A percentile compares a stretch with the other conserved stretches of the same genome.
Evolutionary conservation across 2,329 filamentous ascomycete genomes (phyloP).

Genomic region (Leptographium wingfieldii): DNA sequence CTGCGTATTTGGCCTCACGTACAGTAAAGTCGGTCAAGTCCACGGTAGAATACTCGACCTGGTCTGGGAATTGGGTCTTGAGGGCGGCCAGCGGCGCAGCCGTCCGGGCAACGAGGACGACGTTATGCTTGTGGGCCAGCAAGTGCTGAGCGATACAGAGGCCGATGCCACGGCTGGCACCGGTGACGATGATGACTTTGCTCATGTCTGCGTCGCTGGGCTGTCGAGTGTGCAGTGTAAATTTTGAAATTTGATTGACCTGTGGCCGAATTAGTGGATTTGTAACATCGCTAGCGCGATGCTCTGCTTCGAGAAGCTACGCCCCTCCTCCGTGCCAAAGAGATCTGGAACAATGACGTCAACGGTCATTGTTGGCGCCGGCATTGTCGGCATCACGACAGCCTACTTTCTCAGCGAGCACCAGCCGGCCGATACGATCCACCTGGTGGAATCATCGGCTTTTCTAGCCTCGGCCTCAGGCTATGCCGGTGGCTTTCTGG

Average conservation of each 20-base stretch:
- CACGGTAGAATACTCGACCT: conserved; percentile 42
- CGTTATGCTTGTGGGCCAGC: conserved; percentile 40
- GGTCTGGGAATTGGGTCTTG: conserved; percentile 35
- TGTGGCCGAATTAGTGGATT: neutral
- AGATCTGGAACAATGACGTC: conserved; percentile 23
- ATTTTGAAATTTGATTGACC: neutral
- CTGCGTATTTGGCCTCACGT: neutral
- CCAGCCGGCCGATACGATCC: conserved; percentile 28
- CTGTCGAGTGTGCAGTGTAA: neutral
- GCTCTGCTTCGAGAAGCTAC: neutral
- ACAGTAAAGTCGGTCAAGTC: conserved; percentile 33
- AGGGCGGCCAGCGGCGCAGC: conserved; percentile 34
- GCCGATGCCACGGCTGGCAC: conserved; percentile 51
- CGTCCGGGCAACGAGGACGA: conserved; percentile 46
- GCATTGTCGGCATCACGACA: conserved; percentile 57
- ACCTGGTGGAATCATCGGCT: conserved; percentile 34
- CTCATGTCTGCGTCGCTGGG: conserved; percentile 5
- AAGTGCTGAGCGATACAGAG: conserved; percentile 41
- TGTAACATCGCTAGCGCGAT: neutral
- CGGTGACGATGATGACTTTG: conserved; percentile 56
- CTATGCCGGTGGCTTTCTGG: conserved; percentile 61
- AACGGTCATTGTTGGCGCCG: conserved; percentile 55
- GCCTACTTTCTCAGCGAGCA: conserved; percentile 57
- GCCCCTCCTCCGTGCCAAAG: neutral
- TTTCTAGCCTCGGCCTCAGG: conserved; percentile 66